These are phyloP conservation scores for Triadica sebifera DNA, from an alignment of 345 rosid species.

Conservation along the genomic window DNA sequence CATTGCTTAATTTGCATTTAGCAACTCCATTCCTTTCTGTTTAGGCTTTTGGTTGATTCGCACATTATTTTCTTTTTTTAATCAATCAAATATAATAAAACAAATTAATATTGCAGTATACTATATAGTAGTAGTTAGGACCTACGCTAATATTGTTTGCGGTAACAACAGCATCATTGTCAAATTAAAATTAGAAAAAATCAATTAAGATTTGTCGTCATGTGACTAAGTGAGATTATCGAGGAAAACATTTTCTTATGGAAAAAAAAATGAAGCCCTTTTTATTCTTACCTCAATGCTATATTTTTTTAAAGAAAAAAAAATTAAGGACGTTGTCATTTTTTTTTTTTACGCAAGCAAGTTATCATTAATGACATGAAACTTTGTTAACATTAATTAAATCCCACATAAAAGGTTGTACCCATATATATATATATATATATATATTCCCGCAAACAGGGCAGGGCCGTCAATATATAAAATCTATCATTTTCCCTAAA, in stretches of 20 bases:
- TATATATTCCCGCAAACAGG: too few species aligned
- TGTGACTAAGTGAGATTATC: neutral
- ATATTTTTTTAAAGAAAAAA: too few species aligned
- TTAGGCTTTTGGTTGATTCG: neutral
- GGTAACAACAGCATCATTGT: neutral
- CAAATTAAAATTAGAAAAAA: neutral
- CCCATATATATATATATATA: too few species aligned
- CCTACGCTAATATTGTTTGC: neutral
- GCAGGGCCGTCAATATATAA: too few species aligned
- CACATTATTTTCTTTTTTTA: too few species aligned
- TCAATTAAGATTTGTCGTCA: neutral
- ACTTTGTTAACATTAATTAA: neutral
- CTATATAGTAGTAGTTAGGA: too few species aligned
- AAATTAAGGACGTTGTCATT: neutral
- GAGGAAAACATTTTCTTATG: neutral
- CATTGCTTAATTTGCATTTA: neutral
- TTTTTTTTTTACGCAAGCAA: too few species aligned
- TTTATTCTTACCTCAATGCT: neutral
- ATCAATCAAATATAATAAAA: too few species aligned
- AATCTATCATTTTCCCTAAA: neutral
- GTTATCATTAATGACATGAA: neutral
- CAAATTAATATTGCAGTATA: too few species aligned
- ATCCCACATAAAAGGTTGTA: neutral
- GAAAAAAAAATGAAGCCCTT: neutral
- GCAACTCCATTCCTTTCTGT: neutral